These are phyloP conservation scores for Aspergillus fumigatiaffinis DNA, from an alignment of 2,329 filamentous ascomycete genomes.

Conservation along the genomic window DNA sequence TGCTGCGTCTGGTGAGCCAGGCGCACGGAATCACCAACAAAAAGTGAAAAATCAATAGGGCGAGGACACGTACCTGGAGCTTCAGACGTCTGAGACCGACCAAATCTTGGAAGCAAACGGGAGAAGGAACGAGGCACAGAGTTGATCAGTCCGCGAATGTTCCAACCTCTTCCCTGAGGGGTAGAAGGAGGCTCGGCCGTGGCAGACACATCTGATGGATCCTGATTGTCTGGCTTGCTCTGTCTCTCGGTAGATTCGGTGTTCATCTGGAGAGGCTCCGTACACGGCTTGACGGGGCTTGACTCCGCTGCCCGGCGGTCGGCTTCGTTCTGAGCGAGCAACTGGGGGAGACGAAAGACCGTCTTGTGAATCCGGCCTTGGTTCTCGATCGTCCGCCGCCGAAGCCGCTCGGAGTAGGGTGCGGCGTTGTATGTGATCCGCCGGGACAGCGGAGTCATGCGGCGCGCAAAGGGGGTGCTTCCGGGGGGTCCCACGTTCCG, in stretches of 20 bases:
- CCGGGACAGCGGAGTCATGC: constrained; percentile 15
- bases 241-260: constrained; percentile 8
- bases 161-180: constrained; percentile 27
- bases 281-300: constrained; percentile 3
- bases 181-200: constrained; percentile 11
- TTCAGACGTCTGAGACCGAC: constrained; percentile 13
- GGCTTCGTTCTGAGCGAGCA: constrained; percentile 28
- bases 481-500: constrained; percentile 20
- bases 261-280: constrained; percentile 7
- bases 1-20: neutral
- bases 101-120: constrained; percentile 20
- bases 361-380: constrained; percentile 32
- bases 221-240: constrained; percentile 1
- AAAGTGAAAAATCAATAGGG: neutral
- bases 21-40: neutral
- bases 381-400: constrained; percentile 26
- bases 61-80: constrained; percentile 9
- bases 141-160: constrained; percentile 25
- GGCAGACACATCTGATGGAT: constrained; percentile 2
- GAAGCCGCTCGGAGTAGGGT: constrained; percentile 28
- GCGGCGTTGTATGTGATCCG: constrained; percentile 13
- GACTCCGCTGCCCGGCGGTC: constrained; percentile 18
- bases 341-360: constrained; percentile 29
- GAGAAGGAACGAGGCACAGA: constrained; percentile 29
- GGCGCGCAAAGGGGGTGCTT: constrained; percentile 18